Evolutionary conservation across 2,329 filamentous ascomycete species (phyloP).

Genomic region (Leptographium radiaticola): DNA sequence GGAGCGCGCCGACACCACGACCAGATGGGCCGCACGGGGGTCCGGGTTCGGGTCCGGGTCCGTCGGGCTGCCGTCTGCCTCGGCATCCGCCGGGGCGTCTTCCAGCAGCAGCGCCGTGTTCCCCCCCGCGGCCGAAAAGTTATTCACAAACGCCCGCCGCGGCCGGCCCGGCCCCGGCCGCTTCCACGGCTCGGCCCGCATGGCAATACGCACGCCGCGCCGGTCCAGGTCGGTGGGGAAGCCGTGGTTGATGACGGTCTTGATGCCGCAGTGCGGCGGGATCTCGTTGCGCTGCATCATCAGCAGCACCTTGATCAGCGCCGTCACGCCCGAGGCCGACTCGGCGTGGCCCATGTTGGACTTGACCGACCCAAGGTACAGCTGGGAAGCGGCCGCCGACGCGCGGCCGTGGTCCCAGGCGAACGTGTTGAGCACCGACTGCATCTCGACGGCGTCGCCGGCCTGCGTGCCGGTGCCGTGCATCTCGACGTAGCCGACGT

Average conservation of each 20-base stretch:
- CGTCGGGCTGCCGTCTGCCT: background rate
- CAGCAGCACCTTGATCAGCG: conserved; percentile 33
- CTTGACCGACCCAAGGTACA: conserved; percentile 36
- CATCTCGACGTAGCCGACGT: conserved; percentile 54
- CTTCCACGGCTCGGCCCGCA: conserved; percentile 41
- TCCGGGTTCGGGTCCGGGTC: conserved; percentile 19
- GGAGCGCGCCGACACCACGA: conserved; percentile 33
- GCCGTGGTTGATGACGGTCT: conserved; percentile 29
- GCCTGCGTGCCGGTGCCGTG: conserved; percentile 57
- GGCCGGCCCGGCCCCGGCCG: background rate
- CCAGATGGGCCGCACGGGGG: conserved; percentile 25
- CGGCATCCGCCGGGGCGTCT: conserved; percentile 22
- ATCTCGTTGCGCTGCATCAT: conserved; percentile 35
- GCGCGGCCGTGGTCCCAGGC: conserved; percentile 10
- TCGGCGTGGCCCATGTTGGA: conserved; percentile 38
- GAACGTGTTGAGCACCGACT: conserved; percentile 28
- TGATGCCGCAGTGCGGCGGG: conserved; percentile 36
- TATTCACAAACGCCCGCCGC: conserved; percentile 29
- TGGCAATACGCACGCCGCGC: conserved; percentile 41
- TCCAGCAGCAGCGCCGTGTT: conserved; percentile 41
- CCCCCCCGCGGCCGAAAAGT: conserved; percentile 43
- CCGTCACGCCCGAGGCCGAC: conserved; percentile 26
- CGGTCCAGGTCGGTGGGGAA: conserved; percentile 47
- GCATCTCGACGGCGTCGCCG: conserved; percentile 50
- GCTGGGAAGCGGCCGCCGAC: conserved; percentile 5